Percentiles rank a stretch among this genome's conserved stretches.
Evolutionary conservation across 306 rosid genomes (phyloP).

Genomic region (Cicer cuneatum): DNA sequence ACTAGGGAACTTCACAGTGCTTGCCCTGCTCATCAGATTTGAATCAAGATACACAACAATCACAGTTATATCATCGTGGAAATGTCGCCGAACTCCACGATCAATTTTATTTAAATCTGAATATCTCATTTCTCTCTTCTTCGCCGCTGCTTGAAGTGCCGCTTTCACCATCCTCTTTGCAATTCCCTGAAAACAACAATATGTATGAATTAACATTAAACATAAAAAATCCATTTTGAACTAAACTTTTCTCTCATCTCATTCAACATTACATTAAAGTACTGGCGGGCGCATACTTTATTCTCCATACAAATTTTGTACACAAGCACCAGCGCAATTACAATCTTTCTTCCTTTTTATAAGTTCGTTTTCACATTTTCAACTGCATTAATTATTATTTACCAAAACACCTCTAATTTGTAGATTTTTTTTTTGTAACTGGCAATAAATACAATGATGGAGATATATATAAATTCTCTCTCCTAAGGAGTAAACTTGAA

Average conservation of each 20-base stretch:
- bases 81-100: slow-evolving; percentile 96
- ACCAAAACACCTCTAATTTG: no score
- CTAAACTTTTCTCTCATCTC: background rate
- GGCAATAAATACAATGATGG: no score
- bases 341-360: no score
- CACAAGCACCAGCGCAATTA: background rate
- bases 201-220: no score
- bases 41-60: slow-evolving; percentile 82
- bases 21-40: slow-evolving; percentile 73
- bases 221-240: slow-evolving; percentile 20
- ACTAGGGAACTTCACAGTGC: slow-evolving; percentile 65
- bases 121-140: slow-evolving; percentile 99
- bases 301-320: background rate
- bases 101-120: slow-evolving; percentile 96
- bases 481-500: no score
- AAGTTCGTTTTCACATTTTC: no score
- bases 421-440: no score
- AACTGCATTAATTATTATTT: no score
- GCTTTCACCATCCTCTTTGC: slow-evolving; percentile 86
- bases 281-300: background rate
- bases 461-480: no score
- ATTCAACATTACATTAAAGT: no score
- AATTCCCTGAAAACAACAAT: slow-evolving; percentile 82
- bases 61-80: slow-evolving; percentile 98
- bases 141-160: slow-evolving; percentile 88